Evolutionary conservation across 306 rosid species (phyloP).

Genomic region (Vigna trinervia): DNA sequence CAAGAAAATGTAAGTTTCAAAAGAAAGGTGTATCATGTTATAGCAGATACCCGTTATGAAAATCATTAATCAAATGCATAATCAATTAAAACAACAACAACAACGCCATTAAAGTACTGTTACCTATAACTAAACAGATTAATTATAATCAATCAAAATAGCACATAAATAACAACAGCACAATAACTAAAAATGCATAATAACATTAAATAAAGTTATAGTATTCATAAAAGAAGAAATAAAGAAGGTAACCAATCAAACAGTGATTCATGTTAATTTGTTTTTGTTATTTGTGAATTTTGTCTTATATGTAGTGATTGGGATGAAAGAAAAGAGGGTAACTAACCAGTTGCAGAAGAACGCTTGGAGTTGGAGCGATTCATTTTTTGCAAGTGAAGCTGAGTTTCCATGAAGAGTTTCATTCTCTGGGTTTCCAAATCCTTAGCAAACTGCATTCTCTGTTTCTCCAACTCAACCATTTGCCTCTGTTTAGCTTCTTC

Average conservation of each 20-base stretch:
- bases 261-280: background rate
- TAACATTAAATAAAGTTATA: background rate
- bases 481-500: conserved; percentile 64
- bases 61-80: background rate
- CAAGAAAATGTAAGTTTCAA: background rate
- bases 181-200: conserved; percentile 1
- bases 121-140: conserved; percentile 17
- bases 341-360: conserved; percentile 52
- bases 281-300: no score
- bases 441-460: conserved; percentile 72
- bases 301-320: background rate
- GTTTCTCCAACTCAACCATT: conserved; percentile 75
- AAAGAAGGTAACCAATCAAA: background rate
- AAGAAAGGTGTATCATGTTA: conserved; percentile 9
- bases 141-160: background rate
- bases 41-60: background rate
- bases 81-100: background rate
- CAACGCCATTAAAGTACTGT: background rate
- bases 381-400: conserved; percentile 59
- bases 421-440: conserved; percentile 75
- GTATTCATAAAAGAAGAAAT: background rate
- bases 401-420: conserved; percentile 69
- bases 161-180: background rate
- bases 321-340: background rate
- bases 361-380: conserved; percentile 62